Evolutionary conservation across 2,329 filamentous ascomycete genomes (phyloP), one percentile per base, ranked within the genome.

Genomic region (Fusarium sambucinum): DNA sequence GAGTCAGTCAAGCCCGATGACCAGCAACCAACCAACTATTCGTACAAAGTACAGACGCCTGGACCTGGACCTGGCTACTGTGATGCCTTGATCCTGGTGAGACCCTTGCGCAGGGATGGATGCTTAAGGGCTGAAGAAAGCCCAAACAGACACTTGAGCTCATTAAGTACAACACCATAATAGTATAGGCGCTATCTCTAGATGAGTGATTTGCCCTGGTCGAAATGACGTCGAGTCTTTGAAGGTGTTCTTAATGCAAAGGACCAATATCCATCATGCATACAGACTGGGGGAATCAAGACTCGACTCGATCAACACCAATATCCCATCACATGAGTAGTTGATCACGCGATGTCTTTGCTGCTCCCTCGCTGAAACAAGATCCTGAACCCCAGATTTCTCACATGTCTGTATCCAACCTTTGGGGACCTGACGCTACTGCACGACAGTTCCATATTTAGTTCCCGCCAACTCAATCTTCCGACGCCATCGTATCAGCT

Each of bases 371-470:
- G 17, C 27, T 38, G 47, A 51, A 51, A 51, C 23, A 40, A 51
- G 23, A 51, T 51, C 17, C 44, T 19, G 21, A 60, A 62, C 66
- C 61, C 52, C 61, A 32, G 66, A 53, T 63, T 63, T 42, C 21
- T 48, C 30, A 38, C 48, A 33, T 27, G 19, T 55, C 45, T 69
- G 29, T 50, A 52, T 30, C 52, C 41, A 60, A 51, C 55, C 14
- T 35, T 27, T 21, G 16, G 51, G 66, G 53, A 48, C 56, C 61
- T 56, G 58, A 52, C 66, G 47, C 66, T 69, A 69, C 66, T 68
- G 66, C 66, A 69, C 41, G 56, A 63, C 62, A 69, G 61, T 69
- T 69, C 66, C 66, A 67, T 63, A 69, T 59, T 69, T 69, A 69
- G 66, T 51, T 55, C 56, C 52, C 66, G 66, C 66, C 60, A 54